A percentile compares a stretch with the other conserved stretches of the same genome.
Conservation (phyloP, 495 filamentous ascomycete genomes). For the Pseudotulostoma volvatum region DNA sequence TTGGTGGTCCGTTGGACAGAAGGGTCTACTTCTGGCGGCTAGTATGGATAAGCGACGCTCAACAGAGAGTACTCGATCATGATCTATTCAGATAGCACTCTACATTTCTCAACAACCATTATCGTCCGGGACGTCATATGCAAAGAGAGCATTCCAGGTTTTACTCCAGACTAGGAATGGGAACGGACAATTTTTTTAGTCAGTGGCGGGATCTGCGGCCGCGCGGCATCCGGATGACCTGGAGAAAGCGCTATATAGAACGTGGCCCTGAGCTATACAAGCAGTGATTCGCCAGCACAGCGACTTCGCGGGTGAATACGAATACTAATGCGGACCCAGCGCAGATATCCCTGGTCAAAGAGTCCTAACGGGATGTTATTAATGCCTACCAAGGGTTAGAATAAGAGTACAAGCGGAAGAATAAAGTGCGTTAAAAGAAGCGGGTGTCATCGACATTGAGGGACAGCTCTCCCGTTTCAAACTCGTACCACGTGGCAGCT, state of each 20-base stretch:
- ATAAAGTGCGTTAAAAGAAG: background rate
- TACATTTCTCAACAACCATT: background rate
- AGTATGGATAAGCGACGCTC: background rate
- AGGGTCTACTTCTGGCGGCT: background rate
- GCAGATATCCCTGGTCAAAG: background rate
- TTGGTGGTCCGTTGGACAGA: background rate
- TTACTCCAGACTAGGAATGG: background rate
- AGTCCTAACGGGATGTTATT: background rate
- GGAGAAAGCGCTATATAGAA: slow-evolving; percentile 1
- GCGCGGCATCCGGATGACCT: background rate
- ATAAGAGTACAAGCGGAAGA: slow-evolving; percentile 1
- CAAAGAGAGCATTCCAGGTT: background rate
- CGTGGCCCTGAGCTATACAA: background rate
- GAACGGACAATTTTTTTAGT: background rate
- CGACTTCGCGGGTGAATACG: background rate
- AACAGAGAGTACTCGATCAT: background rate
- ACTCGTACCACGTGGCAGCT: background rate
- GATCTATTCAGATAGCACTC: background rate
- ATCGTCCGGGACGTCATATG: background rate
- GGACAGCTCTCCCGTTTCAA: background rate
- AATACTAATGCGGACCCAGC: background rate
- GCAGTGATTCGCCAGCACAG: background rate
- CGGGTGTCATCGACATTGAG: background rate
- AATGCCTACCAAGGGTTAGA: background rate
- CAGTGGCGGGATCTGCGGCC: background rate